A percentile compares a stretch with the other conserved stretches of the same genome.
Conservation (phyloP, 768 basidiomycete species). For the Guyanaporus albipodus region DNA sequence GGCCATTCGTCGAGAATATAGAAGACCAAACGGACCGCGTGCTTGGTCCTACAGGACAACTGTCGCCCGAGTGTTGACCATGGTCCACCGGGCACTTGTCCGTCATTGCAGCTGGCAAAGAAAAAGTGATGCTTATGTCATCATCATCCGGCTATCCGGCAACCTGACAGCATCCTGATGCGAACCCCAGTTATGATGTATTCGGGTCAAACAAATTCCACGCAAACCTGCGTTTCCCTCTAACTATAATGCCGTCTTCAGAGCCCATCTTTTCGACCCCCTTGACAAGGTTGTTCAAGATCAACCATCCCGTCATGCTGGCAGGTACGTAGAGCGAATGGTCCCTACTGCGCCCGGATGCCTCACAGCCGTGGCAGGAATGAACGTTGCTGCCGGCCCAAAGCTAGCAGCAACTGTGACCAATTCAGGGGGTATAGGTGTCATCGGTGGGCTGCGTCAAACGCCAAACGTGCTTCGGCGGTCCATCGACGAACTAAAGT, state of each 20-base stretch:
- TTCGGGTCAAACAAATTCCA: too few relatives aligned
- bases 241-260: constrained; percentile 74
- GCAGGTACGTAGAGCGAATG: constrained; percentile 43
- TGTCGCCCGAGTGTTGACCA: constrained; percentile 27
- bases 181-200: not conserved
- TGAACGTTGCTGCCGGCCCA: constrained; percentile 87
- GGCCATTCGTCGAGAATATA: constrained; percentile 18
- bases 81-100: constrained; percentile 52
- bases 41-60: constrained; percentile 67
- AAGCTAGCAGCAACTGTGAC: constrained; percentile 85
- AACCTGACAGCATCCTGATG: not conserved
- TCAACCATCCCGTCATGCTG: constrained; percentile 82
- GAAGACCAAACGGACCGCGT: constrained; percentile 44
- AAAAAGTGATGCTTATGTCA: constrained; percentile 13
- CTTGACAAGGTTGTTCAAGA: constrained; percentile 69
- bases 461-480: constrained; percentile 67
- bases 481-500: constrained; percentile 70
- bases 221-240: too few relatives aligned
- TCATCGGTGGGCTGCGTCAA: constrained; percentile 79
- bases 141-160: not conserved
- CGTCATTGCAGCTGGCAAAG: constrained; percentile 15
- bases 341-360: not conserved
- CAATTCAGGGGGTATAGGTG: constrained; percentile 86
- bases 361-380: constrained; percentile 29
- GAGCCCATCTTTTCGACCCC: constrained; percentile 64